These are phyloP conservation scores for Ustilago crameri DNA, from an alignment of 1,284 basidiomycete species.

Conservation along the genomic window DNA sequence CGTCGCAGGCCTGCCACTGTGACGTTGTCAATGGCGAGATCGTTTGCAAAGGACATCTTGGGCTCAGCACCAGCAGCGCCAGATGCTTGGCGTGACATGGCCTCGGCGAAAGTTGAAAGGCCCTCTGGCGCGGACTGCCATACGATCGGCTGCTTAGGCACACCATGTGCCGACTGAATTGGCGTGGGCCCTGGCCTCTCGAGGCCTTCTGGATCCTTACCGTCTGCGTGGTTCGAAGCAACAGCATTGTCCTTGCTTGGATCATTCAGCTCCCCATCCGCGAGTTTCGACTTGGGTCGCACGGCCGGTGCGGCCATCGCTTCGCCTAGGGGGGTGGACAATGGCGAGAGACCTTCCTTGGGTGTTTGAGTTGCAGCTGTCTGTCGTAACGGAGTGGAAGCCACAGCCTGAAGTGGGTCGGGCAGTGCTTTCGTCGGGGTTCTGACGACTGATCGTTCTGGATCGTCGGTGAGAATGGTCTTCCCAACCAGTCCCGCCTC, in stretches of 20 bases:
- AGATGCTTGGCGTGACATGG: slow-evolving; percentile 36
- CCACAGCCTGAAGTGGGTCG: slow-evolving; percentile 27
- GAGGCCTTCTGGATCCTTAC: slow-evolving; percentile 8
- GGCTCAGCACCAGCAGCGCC: slow-evolving; percentile 11
- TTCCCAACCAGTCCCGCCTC: neutral
- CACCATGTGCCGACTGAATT: slow-evolving; percentile 31
- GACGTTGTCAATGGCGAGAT: slow-evolving; percentile 29
- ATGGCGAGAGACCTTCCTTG: slow-evolving; percentile 10
- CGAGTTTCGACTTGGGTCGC: slow-evolving; percentile 21
- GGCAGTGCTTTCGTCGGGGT: slow-evolving; percentile 26
- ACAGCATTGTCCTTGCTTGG: neutral
- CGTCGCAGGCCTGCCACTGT: slow-evolving; percentile 55
- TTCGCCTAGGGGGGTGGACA: slow-evolving; percentile 6
- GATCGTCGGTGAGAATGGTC: slow-evolving; percentile 22
- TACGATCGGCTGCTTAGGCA: slow-evolving; percentile 21
- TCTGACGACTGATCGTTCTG: slow-evolving; percentile 17
- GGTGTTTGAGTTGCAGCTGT: neutral
- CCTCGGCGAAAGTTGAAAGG: slow-evolving; percentile 30
- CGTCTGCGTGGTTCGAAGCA: neutral
- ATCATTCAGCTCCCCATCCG: neutral
- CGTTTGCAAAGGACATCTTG: slow-evolving; percentile 11
- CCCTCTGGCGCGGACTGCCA: slow-evolving; percentile 55
- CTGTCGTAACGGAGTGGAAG: slow-evolving; percentile 8
- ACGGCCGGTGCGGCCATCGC: slow-evolving; percentile 3
- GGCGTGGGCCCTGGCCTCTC: slow-evolving; percentile 50